Percentiles rank a stretch among this genome's conserved stretches.
Evolutionary conservation across 176 grass and related monocot species (phyloP).

Genomic region (Chloris gayana): DNA sequence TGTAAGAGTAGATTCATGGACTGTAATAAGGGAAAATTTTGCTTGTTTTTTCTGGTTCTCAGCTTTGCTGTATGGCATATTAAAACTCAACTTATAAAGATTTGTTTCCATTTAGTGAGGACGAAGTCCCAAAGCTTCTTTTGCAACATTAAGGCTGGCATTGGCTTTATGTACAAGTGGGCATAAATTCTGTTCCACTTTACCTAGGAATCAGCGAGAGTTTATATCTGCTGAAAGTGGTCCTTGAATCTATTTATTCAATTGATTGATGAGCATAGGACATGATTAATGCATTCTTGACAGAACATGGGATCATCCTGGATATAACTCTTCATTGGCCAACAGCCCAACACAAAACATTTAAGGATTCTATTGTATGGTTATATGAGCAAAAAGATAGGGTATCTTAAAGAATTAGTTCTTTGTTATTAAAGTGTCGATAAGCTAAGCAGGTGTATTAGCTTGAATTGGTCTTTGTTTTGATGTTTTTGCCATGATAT

Average conservation of each 20-base stretch:
- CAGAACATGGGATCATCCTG: slow-evolving; percentile 32
- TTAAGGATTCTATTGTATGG: slow-evolving; percentile 4
- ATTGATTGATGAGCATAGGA: slow-evolving; percentile 42
- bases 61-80: not conserved
- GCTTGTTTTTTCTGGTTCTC: not conserved
- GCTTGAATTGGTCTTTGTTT: slow-evolving; percentile 15
- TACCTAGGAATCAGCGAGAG: slow-evolving; percentile 26
- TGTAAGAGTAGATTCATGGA: not conserved
- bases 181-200: slow-evolving; percentile 48
- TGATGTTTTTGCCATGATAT: slow-evolving; percentile 28
- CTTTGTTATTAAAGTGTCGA: not conserved
- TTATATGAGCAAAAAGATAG: not conserved
- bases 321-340: slow-evolving; percentile 35
- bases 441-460: slow-evolving; percentile 12
- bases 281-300: slow-evolving; percentile 44
- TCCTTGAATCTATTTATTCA: slow-evolving; percentile 45
- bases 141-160: slow-evolving; percentile 9
- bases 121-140: slow-evolving; percentile 2
- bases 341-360: not conserved
- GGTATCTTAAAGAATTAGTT: not conserved
- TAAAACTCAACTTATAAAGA: not conserved
- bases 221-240: slow-evolving; percentile 52
- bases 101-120: slow-evolving; percentile 24
- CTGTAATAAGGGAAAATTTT: not conserved
- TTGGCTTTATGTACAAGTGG: slow-evolving; percentile 33